Conservation (phyloP, 371 early-diverging fungal genomes). For the Polyrhizophydium stewartii region DNA sequence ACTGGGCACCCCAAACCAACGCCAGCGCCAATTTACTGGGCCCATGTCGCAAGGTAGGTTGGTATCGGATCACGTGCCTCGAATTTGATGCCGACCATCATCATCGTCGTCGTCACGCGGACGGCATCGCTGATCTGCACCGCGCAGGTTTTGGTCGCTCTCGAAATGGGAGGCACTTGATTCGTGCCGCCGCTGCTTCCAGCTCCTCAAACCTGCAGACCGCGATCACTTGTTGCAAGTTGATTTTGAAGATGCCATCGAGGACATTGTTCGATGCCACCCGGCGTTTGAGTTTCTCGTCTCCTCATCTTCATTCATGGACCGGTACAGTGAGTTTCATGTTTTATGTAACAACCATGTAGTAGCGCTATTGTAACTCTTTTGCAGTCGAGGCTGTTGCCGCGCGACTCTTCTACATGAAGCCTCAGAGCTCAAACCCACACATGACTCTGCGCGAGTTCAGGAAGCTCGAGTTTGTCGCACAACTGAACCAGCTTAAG, state of each 20-base stretch:
- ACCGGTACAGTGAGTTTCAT: constrained; percentile 61
- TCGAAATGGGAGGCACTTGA: neutral
- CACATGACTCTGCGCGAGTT: constrained; percentile 69
- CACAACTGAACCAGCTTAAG: constrained; percentile 56
- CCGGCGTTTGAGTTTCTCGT: constrained; percentile 76
- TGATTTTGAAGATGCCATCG: neutral
- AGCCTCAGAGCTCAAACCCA: constrained; percentile 59
- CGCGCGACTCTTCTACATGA: constrained; percentile 74
- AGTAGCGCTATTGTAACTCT: neutral
- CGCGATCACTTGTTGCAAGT: neutral
- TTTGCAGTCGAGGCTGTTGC: constrained; percentile 69
- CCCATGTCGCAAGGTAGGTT: too few relatives aligned
- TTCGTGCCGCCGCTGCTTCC: neutral
- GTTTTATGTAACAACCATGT: too few relatives aligned
- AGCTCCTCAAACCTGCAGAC: neutral
- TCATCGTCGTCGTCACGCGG: too few relatives aligned
- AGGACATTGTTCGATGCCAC: constrained; percentile 60
- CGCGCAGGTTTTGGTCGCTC: neutral
- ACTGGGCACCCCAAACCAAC: too few relatives aligned
- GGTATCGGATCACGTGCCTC: too few relatives aligned
- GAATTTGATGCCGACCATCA: too few relatives aligned
- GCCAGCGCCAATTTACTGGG: too few relatives aligned
- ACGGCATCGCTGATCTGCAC: neutral
- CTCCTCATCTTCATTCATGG: constrained; percentile 65
- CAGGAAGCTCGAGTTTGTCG: constrained; percentile 44